Percentiles rank a stretch among this genome's conserved stretches.
Evolutionary conservation across 495 filamentous ascomycete genomes (phyloP).

Genomic region (Aspergillus kassunensis): DNA sequence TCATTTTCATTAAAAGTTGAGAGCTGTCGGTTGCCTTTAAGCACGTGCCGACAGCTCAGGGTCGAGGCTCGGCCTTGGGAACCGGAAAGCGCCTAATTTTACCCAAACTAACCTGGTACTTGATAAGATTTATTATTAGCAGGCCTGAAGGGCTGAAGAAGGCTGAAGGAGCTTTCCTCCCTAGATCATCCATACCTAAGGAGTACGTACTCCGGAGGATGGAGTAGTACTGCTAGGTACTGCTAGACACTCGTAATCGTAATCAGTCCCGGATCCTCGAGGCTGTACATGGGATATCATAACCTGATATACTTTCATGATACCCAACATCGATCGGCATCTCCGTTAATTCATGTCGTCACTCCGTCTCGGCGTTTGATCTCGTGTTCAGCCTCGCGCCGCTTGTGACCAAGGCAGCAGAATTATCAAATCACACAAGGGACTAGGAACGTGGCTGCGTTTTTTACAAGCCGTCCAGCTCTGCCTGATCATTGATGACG

Average conservation of each 20-base stretch:
- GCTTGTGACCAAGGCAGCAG: constrained; percentile 19
- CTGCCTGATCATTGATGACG: constrained; percentile 3
- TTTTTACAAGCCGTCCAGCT: background rate
- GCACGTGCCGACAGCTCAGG: too few species aligned
- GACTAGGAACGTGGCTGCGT: background rate
- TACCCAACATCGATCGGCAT: too few species aligned
- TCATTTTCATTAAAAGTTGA: too few species aligned
- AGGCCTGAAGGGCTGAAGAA: background rate
- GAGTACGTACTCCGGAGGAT: too few species aligned
- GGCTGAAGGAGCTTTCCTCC: background rate
- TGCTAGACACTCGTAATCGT: too few species aligned
- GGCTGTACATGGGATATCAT: too few species aligned
- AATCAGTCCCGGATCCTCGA: too few species aligned
- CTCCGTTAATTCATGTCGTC: background rate
- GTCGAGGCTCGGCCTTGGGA: too few species aligned
- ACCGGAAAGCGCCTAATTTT: background rate
- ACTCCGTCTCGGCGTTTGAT: background rate
- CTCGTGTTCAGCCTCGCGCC: constrained; percentile 15
- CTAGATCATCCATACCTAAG: too few species aligned
- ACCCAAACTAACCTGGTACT: background rate
- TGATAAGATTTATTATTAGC: background rate
- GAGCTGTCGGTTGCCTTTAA: background rate
- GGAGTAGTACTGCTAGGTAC: too few species aligned
- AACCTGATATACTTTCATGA: too few species aligned
- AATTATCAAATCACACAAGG: constrained; percentile 13